A percentile compares a stretch with the other conserved stretches of the same genome.
These are phyloP conservation scores for Tulasnella sp. DNA, from an alignment of 768 basidiomycete genomes.

Conservation along the genomic window DNA sequence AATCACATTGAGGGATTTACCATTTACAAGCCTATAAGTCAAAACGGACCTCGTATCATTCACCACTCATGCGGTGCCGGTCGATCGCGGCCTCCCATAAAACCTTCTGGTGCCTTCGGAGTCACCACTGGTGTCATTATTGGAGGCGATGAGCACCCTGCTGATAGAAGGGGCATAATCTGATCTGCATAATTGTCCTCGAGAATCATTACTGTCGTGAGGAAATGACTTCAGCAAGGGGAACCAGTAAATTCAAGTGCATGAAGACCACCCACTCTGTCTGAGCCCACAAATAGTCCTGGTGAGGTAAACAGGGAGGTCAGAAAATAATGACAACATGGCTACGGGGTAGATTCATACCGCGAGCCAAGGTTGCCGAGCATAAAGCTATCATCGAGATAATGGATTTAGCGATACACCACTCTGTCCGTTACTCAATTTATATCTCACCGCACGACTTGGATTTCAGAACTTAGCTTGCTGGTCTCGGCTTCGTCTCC, in stretches of 20 bases:
- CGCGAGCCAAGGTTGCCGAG: slow-evolving; percentile 4
- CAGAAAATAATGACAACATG: too few relatives aligned
- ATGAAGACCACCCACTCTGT: too few relatives aligned
- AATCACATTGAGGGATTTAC: too few relatives aligned
- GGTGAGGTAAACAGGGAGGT: too few relatives aligned
- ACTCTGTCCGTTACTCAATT: background rate
- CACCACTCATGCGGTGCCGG: background rate
- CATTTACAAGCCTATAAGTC: too few relatives aligned
- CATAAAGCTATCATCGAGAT: slow-evolving; percentile 1
- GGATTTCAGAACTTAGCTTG: slow-evolving; percentile 51
- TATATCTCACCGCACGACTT: slow-evolving; percentile 49
- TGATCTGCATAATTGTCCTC: slow-evolving; percentile 4
- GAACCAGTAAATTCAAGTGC: too few relatives aligned
- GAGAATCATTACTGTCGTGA: slow-evolving; percentile 6
- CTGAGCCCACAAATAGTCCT: too few relatives aligned
- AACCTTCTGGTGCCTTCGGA: background rate
- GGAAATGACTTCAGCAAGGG: background rate
- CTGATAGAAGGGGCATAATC: slow-evolving; percentile 2
- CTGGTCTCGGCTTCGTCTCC: slow-evolving; percentile 47
- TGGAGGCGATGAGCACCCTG: background rate
- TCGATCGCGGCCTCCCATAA: too few relatives aligned
- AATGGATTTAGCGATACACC: background rate
- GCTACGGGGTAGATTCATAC: too few relatives aligned
- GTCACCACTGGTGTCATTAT: background rate
- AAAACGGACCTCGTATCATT: background rate